Evolutionary conservation across 1,284 basidiomycete genomes (phyloP), one percentile per base, ranked within the genome.

Genomic region (Wolfiporia cocos): DNA sequence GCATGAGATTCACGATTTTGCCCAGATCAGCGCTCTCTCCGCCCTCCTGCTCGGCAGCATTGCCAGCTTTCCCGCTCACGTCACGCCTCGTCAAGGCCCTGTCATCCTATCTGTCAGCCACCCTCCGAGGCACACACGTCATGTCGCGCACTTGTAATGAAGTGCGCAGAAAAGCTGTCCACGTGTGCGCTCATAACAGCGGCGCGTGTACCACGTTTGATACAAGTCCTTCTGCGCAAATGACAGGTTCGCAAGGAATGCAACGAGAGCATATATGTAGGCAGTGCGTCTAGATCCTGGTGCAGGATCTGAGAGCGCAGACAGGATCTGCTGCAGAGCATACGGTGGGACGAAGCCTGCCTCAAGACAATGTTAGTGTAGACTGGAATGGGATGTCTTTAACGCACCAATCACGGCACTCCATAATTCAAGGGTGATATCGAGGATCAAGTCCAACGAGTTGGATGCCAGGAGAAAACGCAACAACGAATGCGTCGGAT

Each of bases 1-100:
- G 79, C 80, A 83, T 83, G 30, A 84, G 65, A 54, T 84, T 83
- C 6, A 83, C 74, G 31, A 85, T 80, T 59, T 78, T 81, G 5
- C 80, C 81, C n/a, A 85, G 62, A 47, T 83, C 78, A 3, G 81
- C 80, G 44, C 66, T 71, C 20, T 69, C 66, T 2, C 65, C 72
- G 21, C 72, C 61, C n/a, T 60, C 53, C 24, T 52, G 49, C 39
- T 58, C 44, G 12, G 53, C 46, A 11, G 62, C 58, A 11, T 64
- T 56, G n/a, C n/a, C n/a, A n/a, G n/a, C n/a, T 39, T 71, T 74
- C 2, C 85, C 83, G 37, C 75, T 77, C 35, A 77, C 69, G 60
- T 74, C 87, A 45, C 67, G 77, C 54, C 73, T 68, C 61, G 59
- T 81, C 59, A 78, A 68, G 4, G 71, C 83, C 62, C 54, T 56